These are phyloP conservation scores for Clavispora carvajalis DNA, from an alignment of 805 yeast genomes.

Conservation along the genomic window DNA sequence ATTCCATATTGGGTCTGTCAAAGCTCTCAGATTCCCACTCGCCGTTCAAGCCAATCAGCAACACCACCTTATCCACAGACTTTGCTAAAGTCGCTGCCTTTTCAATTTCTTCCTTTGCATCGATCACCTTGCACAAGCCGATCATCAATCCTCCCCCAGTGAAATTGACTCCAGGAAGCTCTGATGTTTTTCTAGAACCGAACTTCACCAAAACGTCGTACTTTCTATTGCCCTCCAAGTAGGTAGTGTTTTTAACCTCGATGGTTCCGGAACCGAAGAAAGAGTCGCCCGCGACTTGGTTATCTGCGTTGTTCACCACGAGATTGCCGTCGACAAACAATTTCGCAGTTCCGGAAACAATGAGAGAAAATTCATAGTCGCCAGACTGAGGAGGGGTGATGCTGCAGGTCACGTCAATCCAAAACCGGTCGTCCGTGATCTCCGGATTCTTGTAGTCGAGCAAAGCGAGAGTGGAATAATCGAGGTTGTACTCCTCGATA, in stretches of 20 bases:
- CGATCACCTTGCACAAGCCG: constrained; percentile 20
- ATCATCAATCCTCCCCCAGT: constrained; percentile 17
- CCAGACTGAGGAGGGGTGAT: constrained; percentile 20
- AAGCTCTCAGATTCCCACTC: constrained; percentile 61
- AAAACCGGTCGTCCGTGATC: constrained; percentile 8
- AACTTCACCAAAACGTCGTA: constrained; percentile 6
- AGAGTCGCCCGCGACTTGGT: constrained; percentile 5
- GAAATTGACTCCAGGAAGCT: constrained; percentile 21
- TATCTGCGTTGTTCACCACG: constrained; percentile 8
- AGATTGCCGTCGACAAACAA: constrained; percentile 12
- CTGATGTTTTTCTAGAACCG: constrained; percentile 9
- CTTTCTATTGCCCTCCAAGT: constrained; percentile 8
- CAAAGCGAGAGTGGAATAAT: constrained; percentile 11
- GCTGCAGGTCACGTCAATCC: constrained; percentile 17
- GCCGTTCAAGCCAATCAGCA: constrained; percentile 46
- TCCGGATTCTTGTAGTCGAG: constrained; percentile 13
- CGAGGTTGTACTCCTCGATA: constrained; percentile 21
- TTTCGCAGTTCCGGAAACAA: constrained; percentile 10
- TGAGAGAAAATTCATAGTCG: constrained; percentile 10
- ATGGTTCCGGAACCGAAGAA: constrained; percentile 12
- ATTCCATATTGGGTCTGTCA: constrained; percentile 46
- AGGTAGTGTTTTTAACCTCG: constrained; percentile 5
- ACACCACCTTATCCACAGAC: constrained; percentile 46
- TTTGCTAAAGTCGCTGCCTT: constrained; percentile 47
- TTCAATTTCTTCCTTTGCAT: constrained; percentile 18